Evolutionary conservation across 169 alveolate species (phyloP).

Genomic region (Plasmodium sp.): DNA sequence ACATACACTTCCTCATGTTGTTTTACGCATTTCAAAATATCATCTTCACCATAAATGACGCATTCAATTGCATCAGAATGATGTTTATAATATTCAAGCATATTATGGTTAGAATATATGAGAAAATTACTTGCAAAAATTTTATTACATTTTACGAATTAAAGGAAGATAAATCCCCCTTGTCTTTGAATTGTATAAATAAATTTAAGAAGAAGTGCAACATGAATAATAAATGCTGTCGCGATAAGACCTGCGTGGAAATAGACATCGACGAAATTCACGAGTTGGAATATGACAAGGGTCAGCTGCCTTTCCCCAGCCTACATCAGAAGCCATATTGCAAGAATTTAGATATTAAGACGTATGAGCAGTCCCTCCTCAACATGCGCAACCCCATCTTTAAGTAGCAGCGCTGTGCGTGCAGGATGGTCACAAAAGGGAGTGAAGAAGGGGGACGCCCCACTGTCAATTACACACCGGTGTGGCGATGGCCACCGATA

Average conservation of each 20-base stretch:
- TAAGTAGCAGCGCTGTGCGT: slow-evolving; percentile 1
- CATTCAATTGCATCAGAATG: slow-evolving; percentile 63
- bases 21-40: slow-evolving; percentile 65
- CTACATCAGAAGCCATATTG: slow-evolving; percentile 39
- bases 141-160: slow-evolving; percentile 67
- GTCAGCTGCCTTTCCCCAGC: slow-evolving; percentile 9
- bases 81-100: slow-evolving; percentile 27
- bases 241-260: slow-evolving; percentile 67
- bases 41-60: slow-evolving; percentile 49
- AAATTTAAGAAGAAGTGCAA: slow-evolving; percentile 26
- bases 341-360: slow-evolving; percentile 52
- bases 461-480: background rate
- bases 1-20: slow-evolving; percentile 60
- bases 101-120: slow-evolving; percentile 44
- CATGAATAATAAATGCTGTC: slow-evolving; percentile 38
- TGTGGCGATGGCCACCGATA: background rate
- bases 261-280: slow-evolving; percentile 64
- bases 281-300: slow-evolving; percentile 38
- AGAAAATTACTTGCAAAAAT: slow-evolving; percentile 67
- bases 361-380: slow-evolving; percentile 50
- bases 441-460: background rate
- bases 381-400: slow-evolving; percentile 58
- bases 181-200: slow-evolving; percentile 39
- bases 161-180: slow-evolving; percentile 53
- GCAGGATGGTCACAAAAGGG: background rate